Base-by-base conservation (phyloP, 371 early-diverging fungal species). In the Mortierella sp. region DNA sequence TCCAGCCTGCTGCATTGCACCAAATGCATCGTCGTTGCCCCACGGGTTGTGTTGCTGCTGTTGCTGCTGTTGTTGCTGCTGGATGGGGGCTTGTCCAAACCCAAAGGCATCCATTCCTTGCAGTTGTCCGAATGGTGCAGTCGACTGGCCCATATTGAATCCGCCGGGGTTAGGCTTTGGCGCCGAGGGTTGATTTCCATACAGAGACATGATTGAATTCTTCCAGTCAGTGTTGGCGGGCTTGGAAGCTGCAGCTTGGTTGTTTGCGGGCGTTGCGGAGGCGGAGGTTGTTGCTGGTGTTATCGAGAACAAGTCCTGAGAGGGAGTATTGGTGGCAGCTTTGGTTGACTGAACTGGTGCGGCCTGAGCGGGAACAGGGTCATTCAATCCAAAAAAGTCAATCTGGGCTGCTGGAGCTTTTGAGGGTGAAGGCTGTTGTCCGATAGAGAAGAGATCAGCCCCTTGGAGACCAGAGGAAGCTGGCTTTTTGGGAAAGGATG, bases 201-300 rank as follows among this genome's bases (percentile, higher is more conserved):
- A 90, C 37, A 90, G 64, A 5, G 91, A 90, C 30, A 90, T 77
- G 74, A 90, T 89, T 11, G 88, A 88, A 22, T 88, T 87, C 65
- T 89, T 89, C 69, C 89, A 76, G 65, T 89, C 88, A 40, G 85
- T 72, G 22, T 86, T 86, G 26, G 83, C 77, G 10, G 78, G 40
- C 47, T 72, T 72, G 28, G 67, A 37, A 26, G 70, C 30, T 24
- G 70, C 16, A 9, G 75, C 22, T 28, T 49, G 52, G 16, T 40
- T 35, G 22, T 40, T 52, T 58, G 54, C 61, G 59, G 61, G 39
- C 55, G 66, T 22, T 22, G 69, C 26, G 26, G 70, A 35, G 9
- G 64, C 55, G 28, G 66, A 37, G 18, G 64, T 20, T 62, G 78
- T 57, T 70, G 86, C 61, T 18, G 76, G 32, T 12, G 62, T 45